Percentiles rank a stretch among this genome's conserved stretches.
Evolutionary conservation across 495 filamentous ascomycete species (phyloP).

Genomic region (Penicillium angulare): DNA sequence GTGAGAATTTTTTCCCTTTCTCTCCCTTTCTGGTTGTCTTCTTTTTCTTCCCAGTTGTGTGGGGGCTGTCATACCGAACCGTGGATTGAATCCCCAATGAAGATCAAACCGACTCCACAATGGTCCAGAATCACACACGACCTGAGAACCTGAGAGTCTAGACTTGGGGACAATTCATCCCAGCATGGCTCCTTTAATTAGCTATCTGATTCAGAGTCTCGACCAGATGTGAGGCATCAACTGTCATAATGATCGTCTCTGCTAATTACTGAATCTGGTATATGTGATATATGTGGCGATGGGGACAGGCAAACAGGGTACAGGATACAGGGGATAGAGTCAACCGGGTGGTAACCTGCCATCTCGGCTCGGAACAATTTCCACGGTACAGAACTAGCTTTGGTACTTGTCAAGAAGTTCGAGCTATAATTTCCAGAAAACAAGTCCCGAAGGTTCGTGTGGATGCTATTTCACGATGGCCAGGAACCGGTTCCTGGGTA

Average conservation of each 20-base stretch:
- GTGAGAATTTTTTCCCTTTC: too few relatives aligned
- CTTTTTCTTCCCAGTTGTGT: too few relatives aligned
- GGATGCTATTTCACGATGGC: too few relatives aligned
- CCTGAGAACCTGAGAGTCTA: not conserved
- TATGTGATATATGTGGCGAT: not conserved
- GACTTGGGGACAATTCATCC: not conserved
- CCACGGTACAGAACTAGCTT: too few relatives aligned
- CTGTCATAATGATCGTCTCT: not conserved
- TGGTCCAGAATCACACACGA: conserved; percentile 8
- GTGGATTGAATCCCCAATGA: conserved; percentile 10
- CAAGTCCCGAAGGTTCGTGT: too few relatives aligned
- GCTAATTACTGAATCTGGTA: not conserved
- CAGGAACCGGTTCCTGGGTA: conserved; percentile 6
- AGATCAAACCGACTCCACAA: conserved; percentile 21
- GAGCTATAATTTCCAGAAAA: too few relatives aligned
- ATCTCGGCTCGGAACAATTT: too few relatives aligned
- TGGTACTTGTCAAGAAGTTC: too few relatives aligned
- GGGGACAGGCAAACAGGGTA: not conserved
- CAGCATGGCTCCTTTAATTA: conserved; percentile 2
- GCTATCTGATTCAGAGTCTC: too few relatives aligned
- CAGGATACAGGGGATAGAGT: not conserved
- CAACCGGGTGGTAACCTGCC: too few relatives aligned
- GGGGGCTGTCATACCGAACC: not conserved
- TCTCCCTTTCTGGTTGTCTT: too few relatives aligned
- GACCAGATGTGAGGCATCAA: not conserved